A percentile compares a stretch with the other conserved stretches of the same genome.
Evolutionary conservation across 2,329 filamentous ascomycete species (phyloP).

Genomic region (Podosphaera xanthii): DNA sequence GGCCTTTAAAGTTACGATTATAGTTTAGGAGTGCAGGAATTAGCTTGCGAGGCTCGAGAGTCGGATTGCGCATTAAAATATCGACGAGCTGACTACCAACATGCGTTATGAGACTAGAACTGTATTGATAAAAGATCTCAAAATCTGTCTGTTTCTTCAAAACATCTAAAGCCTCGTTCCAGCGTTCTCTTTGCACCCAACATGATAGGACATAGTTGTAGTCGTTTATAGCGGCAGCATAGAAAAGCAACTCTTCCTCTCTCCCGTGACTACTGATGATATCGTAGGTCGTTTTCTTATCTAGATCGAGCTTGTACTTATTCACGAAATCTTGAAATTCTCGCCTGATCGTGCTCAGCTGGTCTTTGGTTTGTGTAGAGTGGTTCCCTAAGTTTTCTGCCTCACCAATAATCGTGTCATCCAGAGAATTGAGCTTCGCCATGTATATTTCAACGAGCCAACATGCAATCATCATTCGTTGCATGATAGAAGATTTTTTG

Average conservation of each 20-base stretch:
- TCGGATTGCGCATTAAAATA: constrained; percentile 76
- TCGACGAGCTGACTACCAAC: constrained; percentile 73
- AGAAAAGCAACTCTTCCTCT: constrained; percentile 79
- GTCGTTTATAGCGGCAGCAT: constrained; percentile 71
- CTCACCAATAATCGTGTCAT: constrained; percentile 80
- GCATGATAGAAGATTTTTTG: constrained; percentile 73
- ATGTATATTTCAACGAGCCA: constrained; percentile 96
- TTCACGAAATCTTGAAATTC: constrained; percentile 79
- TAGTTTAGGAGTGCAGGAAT: constrained; percentile 91
- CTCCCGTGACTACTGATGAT: constrained; percentile 88
- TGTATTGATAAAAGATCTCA: constrained; percentile 90
- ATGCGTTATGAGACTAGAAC: constrained; percentile 87
- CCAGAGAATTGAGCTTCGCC: constrained; percentile 83
- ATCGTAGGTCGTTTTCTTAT: constrained; percentile 82
- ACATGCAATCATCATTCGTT: constrained; percentile 80
- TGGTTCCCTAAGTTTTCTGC: constrained; percentile 58
- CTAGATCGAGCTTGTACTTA: constrained; percentile 68
- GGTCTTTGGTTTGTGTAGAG: constrained; percentile 44
- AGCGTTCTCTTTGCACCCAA: constrained; percentile 89
- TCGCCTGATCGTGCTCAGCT: constrained; percentile 44
- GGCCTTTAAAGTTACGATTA: constrained; percentile 50
- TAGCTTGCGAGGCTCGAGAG: constrained; percentile 64
- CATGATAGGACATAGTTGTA: constrained; percentile 90
- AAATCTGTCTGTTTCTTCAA: constrained; percentile 82
- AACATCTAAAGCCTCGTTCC: constrained; percentile 67